Evolutionary conservation across 495 filamentous ascomycete species (phyloP).

Genomic region (Tetracladium marchalianum): DNA sequence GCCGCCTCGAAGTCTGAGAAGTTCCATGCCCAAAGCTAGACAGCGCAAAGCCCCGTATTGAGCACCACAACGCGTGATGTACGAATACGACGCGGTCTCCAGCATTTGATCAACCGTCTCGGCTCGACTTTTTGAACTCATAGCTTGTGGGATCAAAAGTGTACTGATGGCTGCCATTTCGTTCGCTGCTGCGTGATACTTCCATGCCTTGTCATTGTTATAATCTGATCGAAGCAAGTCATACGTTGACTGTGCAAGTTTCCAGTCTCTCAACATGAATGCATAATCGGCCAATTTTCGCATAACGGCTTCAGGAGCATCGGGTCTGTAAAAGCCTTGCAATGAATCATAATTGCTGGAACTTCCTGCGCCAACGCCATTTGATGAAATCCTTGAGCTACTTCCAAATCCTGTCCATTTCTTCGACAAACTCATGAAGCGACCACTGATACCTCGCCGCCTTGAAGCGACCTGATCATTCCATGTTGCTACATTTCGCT

Average conservation of each 20-base stretch:
- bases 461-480: slow-evolving; percentile 95
- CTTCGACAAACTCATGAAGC: slow-evolving; percentile 87
- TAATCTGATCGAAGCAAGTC: slow-evolving; percentile 83
- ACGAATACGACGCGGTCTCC: slow-evolving; percentile 83
- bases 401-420: slow-evolving; percentile 70
- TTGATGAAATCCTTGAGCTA: slow-evolving; percentile 31
- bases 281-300: slow-evolving; percentile 90
- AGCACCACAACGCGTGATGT: slow-evolving; percentile 70
- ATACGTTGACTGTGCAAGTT: slow-evolving; percentile 82
- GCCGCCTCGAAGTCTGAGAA: slow-evolving; percentile 67
- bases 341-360: slow-evolving; percentile 67
- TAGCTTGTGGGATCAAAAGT: slow-evolving; percentile 60
- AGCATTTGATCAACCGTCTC: slow-evolving; percentile 79
- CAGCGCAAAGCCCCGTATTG: slow-evolving; percentile 69
- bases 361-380: slow-evolving; percentile 23
- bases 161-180: slow-evolving; percentile 86
- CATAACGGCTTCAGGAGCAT: slow-evolving; percentile 79
- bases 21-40: slow-evolving; percentile 65
- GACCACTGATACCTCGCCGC: slow-evolving; percentile 73
- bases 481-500: slow-evolving; percentile 80
- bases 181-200: slow-evolving; percentile 80
- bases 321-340: slow-evolving; percentile 73
- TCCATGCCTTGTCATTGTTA: slow-evolving; percentile 92
- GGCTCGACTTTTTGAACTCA: slow-evolving; percentile 60
- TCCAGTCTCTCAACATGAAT: slow-evolving; percentile 93